Evolutionary conservation across 192 early-diverging fungal genomes (phyloP).

Genomic region (Backusella luteola): DNA sequence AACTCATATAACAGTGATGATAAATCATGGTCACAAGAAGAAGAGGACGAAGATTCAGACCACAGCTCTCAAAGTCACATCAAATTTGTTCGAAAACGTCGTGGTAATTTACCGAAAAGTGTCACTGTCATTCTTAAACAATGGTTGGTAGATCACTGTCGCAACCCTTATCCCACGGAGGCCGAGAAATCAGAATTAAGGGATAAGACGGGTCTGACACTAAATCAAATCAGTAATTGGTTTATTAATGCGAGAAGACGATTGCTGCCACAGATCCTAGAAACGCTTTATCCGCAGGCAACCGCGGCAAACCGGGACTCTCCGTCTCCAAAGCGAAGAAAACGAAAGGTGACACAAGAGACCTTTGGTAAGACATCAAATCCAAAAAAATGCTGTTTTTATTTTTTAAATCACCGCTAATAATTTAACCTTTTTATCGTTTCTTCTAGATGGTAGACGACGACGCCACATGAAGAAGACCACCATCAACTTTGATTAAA

Average conservation of each 20-base stretch:
- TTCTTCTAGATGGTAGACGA: neutral
- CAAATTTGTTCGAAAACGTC: slow-evolving; percentile 22
- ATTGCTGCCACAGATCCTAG: slow-evolving; percentile 33
- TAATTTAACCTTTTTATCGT: neutral
- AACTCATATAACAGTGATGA: neutral
- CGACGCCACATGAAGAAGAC: neutral
- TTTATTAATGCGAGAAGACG: slow-evolving; percentile 72
- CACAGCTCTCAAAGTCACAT: neutral
- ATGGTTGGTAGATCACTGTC: slow-evolving; percentile 60
- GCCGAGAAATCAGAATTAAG: slow-evolving; percentile 57
- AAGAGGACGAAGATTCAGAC: neutral
- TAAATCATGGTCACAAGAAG: neutral
- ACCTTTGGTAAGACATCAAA: neutral
- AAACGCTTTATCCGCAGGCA: neutral
- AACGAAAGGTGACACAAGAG: slow-evolving; percentile 2
- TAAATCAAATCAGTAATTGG: slow-evolving; percentile 76
- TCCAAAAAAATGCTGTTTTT: neutral
- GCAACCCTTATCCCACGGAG: slow-evolving; percentile 69
- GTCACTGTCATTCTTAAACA: slow-evolving; percentile 56
- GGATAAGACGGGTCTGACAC: slow-evolving; percentile 51
- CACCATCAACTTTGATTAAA: neutral
- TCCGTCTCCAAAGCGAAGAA: neutral
- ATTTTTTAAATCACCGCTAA: neutral
- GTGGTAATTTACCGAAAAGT: slow-evolving; percentile 59
- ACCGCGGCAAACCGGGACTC: neutral